Evolutionary conservation across 768 basidiomycete species (phyloP).

Genomic region (Leccinum fibrillosum): DNA sequence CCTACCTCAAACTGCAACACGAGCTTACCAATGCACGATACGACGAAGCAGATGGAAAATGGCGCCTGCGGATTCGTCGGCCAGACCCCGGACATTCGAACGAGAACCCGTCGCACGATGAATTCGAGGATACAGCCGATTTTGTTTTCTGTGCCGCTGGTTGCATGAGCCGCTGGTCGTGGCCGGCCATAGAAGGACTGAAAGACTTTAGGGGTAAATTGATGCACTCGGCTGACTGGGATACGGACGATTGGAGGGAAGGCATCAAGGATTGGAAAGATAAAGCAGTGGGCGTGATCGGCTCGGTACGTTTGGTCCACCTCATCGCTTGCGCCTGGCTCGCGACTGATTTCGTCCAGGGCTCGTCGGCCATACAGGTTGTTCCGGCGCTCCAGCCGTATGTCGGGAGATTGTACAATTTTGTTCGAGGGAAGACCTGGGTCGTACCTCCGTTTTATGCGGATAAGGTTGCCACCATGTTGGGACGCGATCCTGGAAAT

Average conservation of each 20-base stretch:
- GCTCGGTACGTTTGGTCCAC: background rate
- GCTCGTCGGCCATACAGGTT: background rate
- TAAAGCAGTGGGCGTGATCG: slow-evolving; percentile 28
- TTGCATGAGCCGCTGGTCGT: background rate
- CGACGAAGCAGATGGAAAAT: slow-evolving; percentile 49
- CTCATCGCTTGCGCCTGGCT: background rate
- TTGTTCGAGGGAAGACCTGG: background rate
- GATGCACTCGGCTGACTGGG: slow-evolving; percentile 37
- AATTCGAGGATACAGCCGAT: background rate
- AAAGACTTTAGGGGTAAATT: background rate
- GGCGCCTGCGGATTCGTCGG: slow-evolving; percentile 49
- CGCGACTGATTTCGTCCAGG: background rate
- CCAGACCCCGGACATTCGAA: slow-evolving; percentile 14
- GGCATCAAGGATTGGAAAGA: slow-evolving; percentile 46
- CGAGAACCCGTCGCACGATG: slow-evolving; percentile 25
- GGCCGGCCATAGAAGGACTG: background rate
- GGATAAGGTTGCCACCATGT: background rate
- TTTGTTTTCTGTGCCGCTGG: background rate
- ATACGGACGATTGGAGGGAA: slow-evolving; percentile 43
- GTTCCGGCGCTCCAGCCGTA: background rate
- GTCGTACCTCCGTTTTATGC: background rate
- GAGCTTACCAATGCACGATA: slow-evolving; percentile 51
- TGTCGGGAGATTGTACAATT: background rate
- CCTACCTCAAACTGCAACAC: slow-evolving; percentile 54
- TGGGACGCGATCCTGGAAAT: background rate